Evolutionary conservation across 1,284 basidiomycete genomes (phyloP).

Genomic region (Neonothopanus nambi): DNA sequence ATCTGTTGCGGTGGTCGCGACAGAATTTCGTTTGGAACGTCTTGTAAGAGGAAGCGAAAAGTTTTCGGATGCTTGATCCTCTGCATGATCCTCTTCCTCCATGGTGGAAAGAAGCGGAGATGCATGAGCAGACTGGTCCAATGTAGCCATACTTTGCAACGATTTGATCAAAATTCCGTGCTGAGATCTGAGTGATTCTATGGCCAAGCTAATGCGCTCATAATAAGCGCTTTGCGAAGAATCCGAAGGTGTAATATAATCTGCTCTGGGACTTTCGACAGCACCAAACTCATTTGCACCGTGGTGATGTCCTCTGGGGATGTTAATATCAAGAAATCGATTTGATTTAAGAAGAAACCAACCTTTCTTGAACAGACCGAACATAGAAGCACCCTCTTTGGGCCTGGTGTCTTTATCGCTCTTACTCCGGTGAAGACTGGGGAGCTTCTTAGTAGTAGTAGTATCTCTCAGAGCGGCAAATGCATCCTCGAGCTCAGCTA

Average conservation of each 20-base stretch:
- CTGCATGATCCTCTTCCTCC: constrained; percentile 46
- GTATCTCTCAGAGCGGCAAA: constrained; percentile 35
- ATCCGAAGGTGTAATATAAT: constrained; percentile 6
- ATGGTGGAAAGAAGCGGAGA: constrained; percentile 48
- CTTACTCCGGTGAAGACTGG: constrained; percentile 36
- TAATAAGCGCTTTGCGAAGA: constrained; percentile 21
- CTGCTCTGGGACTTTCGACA: constrained; percentile 8
- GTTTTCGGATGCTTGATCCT: constrained; percentile 17
- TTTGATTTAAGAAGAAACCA: constrained; percentile 3
- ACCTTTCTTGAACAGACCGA: constrained; percentile 62
- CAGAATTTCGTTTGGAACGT: constrained; percentile 48
- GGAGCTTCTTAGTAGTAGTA: constrained; percentile 30
- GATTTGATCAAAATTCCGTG: constrained; percentile 53
- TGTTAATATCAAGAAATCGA: constrained; percentile 7
- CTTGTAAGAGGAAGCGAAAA: constrained; percentile 35
- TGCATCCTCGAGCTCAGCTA: constrained; percentile 36
- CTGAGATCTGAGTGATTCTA: constrained; percentile 61
- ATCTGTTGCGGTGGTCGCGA: constrained; percentile 59
- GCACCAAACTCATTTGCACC: constrained; percentile 20
- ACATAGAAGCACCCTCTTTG: constrained; percentile 40
- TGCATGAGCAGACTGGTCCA: constrained; percentile 40
- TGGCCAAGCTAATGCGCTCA: constrained; percentile 42
- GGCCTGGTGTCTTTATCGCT: constrained; percentile 46
- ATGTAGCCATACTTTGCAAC: constrained; percentile 36
- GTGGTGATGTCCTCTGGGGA: constrained; percentile 18